Conservation (phyloP, 306 rosid species). For the Cicer bijugum region DNA sequence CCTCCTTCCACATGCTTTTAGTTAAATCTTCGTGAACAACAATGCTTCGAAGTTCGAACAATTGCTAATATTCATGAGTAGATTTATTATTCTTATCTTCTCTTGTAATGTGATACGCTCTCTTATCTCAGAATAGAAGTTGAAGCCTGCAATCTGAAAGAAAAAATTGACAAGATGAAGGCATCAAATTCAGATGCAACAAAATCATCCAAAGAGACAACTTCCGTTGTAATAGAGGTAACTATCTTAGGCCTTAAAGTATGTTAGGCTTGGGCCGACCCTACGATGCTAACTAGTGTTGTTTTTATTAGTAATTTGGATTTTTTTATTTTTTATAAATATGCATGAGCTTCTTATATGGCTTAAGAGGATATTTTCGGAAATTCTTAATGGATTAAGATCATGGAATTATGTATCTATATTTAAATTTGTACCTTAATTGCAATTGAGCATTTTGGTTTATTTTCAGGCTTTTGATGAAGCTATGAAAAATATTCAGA, state of each 20-base stretch:
- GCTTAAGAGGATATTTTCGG: slow-evolving; percentile 10
- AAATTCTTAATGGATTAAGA: slow-evolving; percentile 16
- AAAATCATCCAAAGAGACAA: slow-evolving; percentile 45
- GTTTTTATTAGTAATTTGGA: background rate
- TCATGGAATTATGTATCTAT: slow-evolving; percentile 13
- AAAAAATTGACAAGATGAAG: slow-evolving; percentile 62
- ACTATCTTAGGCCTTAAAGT: too few species aligned
- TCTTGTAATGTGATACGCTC: slow-evolving; percentile 45
- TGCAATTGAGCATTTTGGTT: slow-evolving; percentile 37
- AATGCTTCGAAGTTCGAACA: slow-evolving; percentile 33
- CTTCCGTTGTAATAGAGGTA: slow-evolving; percentile 51
- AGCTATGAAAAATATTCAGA: slow-evolving; percentile 58
- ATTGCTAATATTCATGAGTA: slow-evolving; percentile 14
- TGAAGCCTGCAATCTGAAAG: slow-evolving; percentile 68
- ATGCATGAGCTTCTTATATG: slow-evolving; percentile 13
- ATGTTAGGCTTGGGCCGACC: too few species aligned
- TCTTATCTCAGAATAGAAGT: slow-evolving; percentile 82
- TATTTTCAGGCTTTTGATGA: slow-evolving; percentile 64
- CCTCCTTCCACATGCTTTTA: slow-evolving; percentile 10
- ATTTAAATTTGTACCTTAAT: background rate
- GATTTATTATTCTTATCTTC: slow-evolving; percentile 27
- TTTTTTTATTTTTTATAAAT: background rate
- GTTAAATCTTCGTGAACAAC: slow-evolving; percentile 39
- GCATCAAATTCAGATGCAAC: slow-evolving; percentile 44
- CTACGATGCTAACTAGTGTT: too few species aligned